Evolutionary conservation across 768 basidiomycete genomes (phyloP).

Genomic region (Suillus tomentosus): DNA sequence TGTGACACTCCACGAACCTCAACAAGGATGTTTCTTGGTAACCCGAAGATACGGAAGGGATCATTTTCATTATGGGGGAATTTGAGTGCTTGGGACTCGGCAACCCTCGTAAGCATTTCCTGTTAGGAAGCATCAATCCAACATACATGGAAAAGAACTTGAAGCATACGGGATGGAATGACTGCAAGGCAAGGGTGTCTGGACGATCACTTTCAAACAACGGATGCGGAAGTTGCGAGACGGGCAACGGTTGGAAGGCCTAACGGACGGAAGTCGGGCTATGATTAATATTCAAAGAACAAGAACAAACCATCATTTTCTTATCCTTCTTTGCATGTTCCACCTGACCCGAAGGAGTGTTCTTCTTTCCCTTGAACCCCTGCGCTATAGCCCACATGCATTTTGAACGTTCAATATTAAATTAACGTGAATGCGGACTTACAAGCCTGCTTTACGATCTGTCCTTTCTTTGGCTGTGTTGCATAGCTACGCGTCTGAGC

Average conservation of each 20-base stretch:
- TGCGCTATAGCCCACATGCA: neutral
- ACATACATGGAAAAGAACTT: neutral
- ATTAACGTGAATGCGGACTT: neutral
- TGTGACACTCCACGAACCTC: constrained; percentile 52
- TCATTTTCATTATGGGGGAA: constrained; percentile 48
- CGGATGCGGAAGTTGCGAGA: constrained; percentile 38
- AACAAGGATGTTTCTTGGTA: constrained; percentile 67
- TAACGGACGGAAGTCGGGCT: constrained; percentile 19
- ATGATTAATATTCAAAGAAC: neutral
- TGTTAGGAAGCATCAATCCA: constrained; percentile 19
- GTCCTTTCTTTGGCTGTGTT: constrained; percentile 10
- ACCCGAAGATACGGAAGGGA: constrained; percentile 65
- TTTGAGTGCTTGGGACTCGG: constrained; percentile 47
- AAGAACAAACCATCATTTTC: constrained; percentile 8
- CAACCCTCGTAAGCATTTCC: constrained; percentile 37
- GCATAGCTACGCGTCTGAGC: constrained; percentile 10
- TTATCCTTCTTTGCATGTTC: constrained; percentile 8
- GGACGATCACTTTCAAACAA: constrained; percentile 43
- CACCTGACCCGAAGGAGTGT: neutral
- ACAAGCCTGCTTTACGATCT: constrained; percentile 8
- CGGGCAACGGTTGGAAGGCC: constrained; percentile 47
- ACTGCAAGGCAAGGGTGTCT: constrained; percentile 39
- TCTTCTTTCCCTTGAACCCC: constrained; percentile 8
- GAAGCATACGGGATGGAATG: constrained; percentile 45
- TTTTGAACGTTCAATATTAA: neutral